These are phyloP conservation scores for Furcasterigmium sp. DNA, from an alignment of 2,329 filamentous ascomycete genomes.

Conservation along the genomic window DNA sequence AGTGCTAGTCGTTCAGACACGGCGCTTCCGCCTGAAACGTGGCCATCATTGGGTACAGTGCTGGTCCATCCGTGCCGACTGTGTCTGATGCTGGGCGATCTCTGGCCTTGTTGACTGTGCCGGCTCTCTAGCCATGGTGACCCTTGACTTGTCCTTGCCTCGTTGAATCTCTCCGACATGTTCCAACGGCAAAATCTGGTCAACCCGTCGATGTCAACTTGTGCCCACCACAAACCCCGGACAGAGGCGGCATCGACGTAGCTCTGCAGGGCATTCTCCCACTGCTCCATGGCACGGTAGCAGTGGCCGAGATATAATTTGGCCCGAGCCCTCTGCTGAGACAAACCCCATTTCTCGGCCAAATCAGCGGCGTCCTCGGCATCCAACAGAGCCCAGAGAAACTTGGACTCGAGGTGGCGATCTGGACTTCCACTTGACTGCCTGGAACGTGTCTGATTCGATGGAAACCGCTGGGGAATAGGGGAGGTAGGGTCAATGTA, in stretches of 20 bases:
- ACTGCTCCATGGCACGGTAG: constrained; percentile 14
- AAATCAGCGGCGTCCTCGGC: constrained; percentile 13
- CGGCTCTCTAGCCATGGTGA: no score
- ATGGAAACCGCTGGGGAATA: no score
- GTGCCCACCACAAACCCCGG: constrained; percentile 6
- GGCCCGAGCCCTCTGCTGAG: constrained; percentile 13
- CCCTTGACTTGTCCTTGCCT: no score
- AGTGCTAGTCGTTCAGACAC: background rate
- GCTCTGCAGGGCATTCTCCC: constrained; percentile 13
- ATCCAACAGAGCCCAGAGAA: constrained; percentile 10
- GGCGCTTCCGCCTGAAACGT: background rate
- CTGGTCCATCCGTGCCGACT: no score
- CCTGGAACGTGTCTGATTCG: no score
- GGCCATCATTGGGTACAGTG: no score
- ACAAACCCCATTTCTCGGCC: constrained; percentile 8
- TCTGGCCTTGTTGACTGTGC: no score
- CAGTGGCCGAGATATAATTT: constrained; percentile 18
- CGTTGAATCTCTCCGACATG: background rate
- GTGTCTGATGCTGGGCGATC: no score
- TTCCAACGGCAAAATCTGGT: constrained; percentile 5
- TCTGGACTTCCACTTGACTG: no score
- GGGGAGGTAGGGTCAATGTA: background rate
- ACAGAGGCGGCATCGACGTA: constrained; percentile 15
- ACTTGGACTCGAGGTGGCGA: background rate
- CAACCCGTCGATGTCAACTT: constrained; percentile 5